These are phyloP conservation scores for Fabrea salina DNA, from an alignment of 169 alveolate species.

Conservation along the genomic window DNA sequence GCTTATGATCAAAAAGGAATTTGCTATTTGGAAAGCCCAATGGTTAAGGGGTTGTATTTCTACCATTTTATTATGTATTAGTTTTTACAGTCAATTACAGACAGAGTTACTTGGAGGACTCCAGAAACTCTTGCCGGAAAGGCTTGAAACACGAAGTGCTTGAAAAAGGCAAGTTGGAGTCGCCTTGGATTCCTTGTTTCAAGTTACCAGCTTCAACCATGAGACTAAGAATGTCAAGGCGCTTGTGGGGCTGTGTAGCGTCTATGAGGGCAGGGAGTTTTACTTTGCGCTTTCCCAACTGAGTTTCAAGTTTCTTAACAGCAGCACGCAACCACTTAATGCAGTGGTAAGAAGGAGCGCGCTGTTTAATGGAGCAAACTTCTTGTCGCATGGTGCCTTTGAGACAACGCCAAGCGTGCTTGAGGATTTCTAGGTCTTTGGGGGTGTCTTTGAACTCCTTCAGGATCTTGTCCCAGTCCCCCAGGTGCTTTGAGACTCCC, in stretches of 20 bases:
- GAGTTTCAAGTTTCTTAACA: neutral
- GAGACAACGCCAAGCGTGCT: slow-evolving; percentile 4
- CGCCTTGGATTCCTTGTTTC: neutral
- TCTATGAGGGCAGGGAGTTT: neutral
- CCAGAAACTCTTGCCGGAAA: too few relatives aligned
- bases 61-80: too few relatives aligned
- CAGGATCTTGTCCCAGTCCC: slow-evolving; percentile 21
- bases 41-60: neutral
- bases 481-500: slow-evolving; percentile 11
- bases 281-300: neutral
- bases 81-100: too few relatives aligned
- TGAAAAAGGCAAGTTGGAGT: neutral
- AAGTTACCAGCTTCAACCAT: slow-evolving; percentile 1
- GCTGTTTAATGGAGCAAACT: neutral
- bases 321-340: slow-evolving; percentile 20
- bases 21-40: neutral
- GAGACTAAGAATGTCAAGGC: neutral
- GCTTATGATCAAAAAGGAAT: neutral
- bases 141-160: too few relatives aligned
- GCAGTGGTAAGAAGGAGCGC: neutral
- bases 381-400: slow-evolving; percentile 16
- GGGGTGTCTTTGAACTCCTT: slow-evolving; percentile 13
- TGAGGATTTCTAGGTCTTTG: neutral
- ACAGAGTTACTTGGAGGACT: too few relatives aligned
- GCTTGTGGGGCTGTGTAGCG: neutral